Conservation (phyloP, 2,329 filamentous ascomycete species). For the Fusarium tuaranense region DNA sequence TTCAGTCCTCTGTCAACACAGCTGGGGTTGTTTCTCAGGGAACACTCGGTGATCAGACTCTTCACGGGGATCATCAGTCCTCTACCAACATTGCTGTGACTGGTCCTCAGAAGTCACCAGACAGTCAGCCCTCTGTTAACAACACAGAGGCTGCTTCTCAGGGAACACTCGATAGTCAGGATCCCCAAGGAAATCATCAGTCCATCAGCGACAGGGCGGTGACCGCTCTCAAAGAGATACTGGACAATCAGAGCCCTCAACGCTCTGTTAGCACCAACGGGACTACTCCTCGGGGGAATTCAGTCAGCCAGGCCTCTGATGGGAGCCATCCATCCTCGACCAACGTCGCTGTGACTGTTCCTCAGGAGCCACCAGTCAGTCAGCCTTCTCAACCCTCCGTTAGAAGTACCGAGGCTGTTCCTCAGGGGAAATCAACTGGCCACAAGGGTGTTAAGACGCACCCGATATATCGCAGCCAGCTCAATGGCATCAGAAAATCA, state of each 20-base stretch:
- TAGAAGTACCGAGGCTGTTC: neutral
- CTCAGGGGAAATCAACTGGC: neutral
- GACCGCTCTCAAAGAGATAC: neutral
- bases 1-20: neutral
- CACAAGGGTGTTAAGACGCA: neutral
- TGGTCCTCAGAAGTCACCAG: neutral
- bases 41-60: neutral
- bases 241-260: neutral
- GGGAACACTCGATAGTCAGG: neutral
- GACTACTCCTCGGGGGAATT: neutral
- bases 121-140: neutral
- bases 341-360: neutral
- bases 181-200: neutral
- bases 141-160: neutral
- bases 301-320: neutral
- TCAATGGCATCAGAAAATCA: neutral
- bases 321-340: neutral
- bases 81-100: neutral
- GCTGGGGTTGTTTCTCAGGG: neutral
- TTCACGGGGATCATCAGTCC: neutral
- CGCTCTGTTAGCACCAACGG: neutral
- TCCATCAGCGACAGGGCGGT: neutral
- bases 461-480: neutral
- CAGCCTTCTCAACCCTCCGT: neutral
- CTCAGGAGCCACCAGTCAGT: neutral